phyloP scores from a whole-genome alignment of 192 early-diverging fungal genomes.

The Coemansia sp. region DNA sequence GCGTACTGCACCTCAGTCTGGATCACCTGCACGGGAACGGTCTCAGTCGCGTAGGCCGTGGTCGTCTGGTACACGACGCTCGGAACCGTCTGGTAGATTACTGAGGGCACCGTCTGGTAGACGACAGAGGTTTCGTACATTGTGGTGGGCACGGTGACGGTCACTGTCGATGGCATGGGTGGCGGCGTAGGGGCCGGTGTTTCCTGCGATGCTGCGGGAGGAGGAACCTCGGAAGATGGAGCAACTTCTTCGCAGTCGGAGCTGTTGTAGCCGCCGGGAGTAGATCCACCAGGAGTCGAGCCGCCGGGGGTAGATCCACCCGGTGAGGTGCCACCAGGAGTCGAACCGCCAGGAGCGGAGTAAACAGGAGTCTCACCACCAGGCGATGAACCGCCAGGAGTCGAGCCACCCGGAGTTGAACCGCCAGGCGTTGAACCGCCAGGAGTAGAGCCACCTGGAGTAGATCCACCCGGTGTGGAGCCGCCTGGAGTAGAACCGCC shows the following conservation, averaged over 20 bases:
- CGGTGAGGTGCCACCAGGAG: conserved; percentile 11
- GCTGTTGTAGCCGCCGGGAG: conserved; percentile 7
- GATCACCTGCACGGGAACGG: conserved; percentile 20
- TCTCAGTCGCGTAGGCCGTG: conserved; percentile 22
- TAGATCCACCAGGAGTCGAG: conserved; percentile 6
- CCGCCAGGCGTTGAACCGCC: conserved; percentile 15
- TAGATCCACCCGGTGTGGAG: background rate
- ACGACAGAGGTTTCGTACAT: conserved; percentile 23
- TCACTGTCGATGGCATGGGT: conserved; percentile 5
- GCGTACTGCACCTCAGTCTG: conserved; percentile 45
- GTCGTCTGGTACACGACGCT: conserved; percentile 35
- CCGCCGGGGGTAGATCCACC: conserved; percentile 13
- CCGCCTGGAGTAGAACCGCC: background rate
- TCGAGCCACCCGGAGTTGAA: conserved; percentile 9
- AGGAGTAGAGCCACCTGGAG: conserved; percentile 15
- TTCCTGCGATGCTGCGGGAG: background rate
- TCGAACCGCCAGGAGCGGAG: background rate
- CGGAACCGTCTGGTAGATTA: conserved; percentile 36
- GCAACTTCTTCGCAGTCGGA: conserved; percentile 2
- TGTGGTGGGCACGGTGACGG: conserved; percentile 27
- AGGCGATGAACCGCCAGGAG: background rate
- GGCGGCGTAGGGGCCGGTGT: background rate
- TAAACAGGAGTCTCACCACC: conserved; percentile 6
- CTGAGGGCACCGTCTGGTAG: conserved; percentile 33
- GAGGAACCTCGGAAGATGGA: conserved; percentile 4